Conservation (phyloP, 768 basidiomycete species). For the Leccinum uliginosum region DNA sequence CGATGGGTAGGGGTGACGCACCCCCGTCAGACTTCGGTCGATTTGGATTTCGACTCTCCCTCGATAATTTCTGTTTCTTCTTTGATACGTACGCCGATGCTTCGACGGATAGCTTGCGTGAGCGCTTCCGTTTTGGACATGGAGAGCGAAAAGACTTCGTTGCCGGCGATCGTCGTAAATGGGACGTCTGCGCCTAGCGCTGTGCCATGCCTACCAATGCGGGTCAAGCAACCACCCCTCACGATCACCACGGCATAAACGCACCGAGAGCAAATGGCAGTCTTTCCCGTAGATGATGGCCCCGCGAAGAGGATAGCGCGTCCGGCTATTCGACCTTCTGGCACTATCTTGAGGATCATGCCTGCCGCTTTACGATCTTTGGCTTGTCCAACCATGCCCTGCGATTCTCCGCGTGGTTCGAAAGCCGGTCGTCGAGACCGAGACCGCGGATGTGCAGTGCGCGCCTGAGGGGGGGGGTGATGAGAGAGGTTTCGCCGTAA, state of each 20-base stretch:
- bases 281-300: slow-evolving; percentile 95
- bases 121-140: slow-evolving; percentile 99
- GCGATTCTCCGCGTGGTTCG: slow-evolving; percentile 82
- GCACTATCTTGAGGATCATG: slow-evolving; percentile 97
- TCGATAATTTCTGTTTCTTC: slow-evolving; percentile 98
- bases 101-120: slow-evolving; percentile 92
- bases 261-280: slow-evolving; percentile 89
- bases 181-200: slow-evolving; percentile 89
- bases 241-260: background rate
- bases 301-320: slow-evolving; percentile 97
- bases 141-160: slow-evolving; percentile 96
- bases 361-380: slow-evolving; percentile 97
- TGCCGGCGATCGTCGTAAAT: slow-evolving; percentile 96
- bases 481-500: background rate
- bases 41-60: slow-evolving; percentile 99
- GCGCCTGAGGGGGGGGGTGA: slow-evolving; percentile 49
- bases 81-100: slow-evolving; percentile 95
- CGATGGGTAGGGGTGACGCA: slow-evolving; percentile 33
- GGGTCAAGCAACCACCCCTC: background rate
- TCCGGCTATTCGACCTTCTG: slow-evolving; percentile 92
- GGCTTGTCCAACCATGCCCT: slow-evolving; percentile 97
- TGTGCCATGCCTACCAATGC: slow-evolving; percentile 81
- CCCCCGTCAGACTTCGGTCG: slow-evolving; percentile 93
- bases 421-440: slow-evolving; percentile 82
- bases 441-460: slow-evolving; percentile 92